Percentiles rank a stretch among this genome's conserved stretches.
Conservation (phyloP, 2,329 filamentous ascomycete species). For the Ceratocystis alfenasii region DNA sequence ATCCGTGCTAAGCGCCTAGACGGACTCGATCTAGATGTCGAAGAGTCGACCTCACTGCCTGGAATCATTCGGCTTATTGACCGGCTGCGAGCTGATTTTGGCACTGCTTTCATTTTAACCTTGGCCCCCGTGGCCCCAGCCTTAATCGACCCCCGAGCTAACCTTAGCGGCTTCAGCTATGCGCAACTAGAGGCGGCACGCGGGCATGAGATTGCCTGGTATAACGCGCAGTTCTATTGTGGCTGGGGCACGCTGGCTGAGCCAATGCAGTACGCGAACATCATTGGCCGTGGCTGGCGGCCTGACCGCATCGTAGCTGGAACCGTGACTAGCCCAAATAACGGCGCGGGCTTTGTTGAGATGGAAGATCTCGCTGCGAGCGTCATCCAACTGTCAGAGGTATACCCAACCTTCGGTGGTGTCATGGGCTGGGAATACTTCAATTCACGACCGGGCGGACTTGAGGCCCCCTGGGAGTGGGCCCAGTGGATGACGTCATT, state of each 20-base stretch:
- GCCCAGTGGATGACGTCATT: constrained; percentile 51
- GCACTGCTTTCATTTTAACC: constrained; percentile 59
- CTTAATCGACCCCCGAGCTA: constrained; percentile 40
- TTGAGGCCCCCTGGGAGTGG: constrained; percentile 62
- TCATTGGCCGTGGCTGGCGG: constrained; percentile 54
- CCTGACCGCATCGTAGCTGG: constrained; percentile 66
- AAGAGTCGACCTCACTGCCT: constrained; percentile 58
- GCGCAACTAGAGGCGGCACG: constrained; percentile 56
- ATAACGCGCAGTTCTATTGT: constrained; percentile 89
- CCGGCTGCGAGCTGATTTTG: constrained; percentile 57
- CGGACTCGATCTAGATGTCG: constrained; percentile 67
- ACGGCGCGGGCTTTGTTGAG: constrained; percentile 48
- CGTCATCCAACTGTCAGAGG: constrained; percentile 32
- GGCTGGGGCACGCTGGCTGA: constrained; percentile 57
- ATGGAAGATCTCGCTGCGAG: constrained; percentile 38
- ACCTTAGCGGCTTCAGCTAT: constrained; percentile 76
- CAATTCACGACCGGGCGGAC: constrained; percentile 59
- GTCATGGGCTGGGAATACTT: constrained; percentile 97
- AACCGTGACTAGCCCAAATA: constrained; percentile 63
- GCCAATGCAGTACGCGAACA: constrained; percentile 38
- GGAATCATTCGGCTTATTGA: constrained; percentile 58
- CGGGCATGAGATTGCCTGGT: constrained; percentile 61
- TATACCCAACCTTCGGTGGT: constrained; percentile 63
- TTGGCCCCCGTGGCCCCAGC: constrained; percentile 73
- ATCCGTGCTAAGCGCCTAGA: constrained; percentile 51